Conservation (phyloP, 306 rosid genomes). For the Vigna reflexopilosa region DNA sequence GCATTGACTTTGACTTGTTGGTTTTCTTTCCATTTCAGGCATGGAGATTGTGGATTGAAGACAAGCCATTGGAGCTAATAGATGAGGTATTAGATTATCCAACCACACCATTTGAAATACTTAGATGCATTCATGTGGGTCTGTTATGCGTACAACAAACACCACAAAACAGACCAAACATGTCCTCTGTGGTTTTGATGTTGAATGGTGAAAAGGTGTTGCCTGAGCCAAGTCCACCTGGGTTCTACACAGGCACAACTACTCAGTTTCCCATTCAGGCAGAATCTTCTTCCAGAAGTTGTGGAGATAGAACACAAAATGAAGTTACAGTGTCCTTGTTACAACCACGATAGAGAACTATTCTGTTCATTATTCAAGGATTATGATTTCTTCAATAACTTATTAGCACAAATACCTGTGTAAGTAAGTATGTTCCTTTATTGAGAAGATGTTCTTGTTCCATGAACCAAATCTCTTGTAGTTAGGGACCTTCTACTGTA, state of each 20-base stretch:
- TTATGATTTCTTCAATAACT: background rate
- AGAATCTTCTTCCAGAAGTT: background rate
- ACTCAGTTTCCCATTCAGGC: no score
- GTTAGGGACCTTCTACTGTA: no score
- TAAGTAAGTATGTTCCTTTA: no score
- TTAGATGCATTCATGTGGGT: conserved; percentile 38
- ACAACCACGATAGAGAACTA: background rate
- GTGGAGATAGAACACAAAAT: background rate
- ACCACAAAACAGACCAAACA: conserved; percentile 42
- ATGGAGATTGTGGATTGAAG: conserved; percentile 44
- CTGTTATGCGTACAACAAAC: conserved; percentile 40
- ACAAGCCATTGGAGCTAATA: conserved; percentile 35
- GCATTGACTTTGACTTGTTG: background rate
- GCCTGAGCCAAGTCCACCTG: conserved; percentile 40
- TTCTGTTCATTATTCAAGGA: background rate
- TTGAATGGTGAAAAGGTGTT: conserved; percentile 35
- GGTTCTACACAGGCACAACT: conserved; percentile 2
- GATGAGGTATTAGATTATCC: background rate
- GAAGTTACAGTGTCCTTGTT: conserved; percentile 1
- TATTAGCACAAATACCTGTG: background rate
- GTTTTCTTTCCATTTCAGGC: conserved; percentile 13
- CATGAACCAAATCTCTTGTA: background rate
- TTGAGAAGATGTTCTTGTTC: background rate
- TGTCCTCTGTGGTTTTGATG: conserved; percentile 43
- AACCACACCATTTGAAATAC: background rate